A percentile compares a stretch with the other conserved stretches of the same genome.
phyloP scores from a whole-genome alignment of 2,329 filamentous ascomycete genomes.

The Albophoma yamanashiensis region DNA sequence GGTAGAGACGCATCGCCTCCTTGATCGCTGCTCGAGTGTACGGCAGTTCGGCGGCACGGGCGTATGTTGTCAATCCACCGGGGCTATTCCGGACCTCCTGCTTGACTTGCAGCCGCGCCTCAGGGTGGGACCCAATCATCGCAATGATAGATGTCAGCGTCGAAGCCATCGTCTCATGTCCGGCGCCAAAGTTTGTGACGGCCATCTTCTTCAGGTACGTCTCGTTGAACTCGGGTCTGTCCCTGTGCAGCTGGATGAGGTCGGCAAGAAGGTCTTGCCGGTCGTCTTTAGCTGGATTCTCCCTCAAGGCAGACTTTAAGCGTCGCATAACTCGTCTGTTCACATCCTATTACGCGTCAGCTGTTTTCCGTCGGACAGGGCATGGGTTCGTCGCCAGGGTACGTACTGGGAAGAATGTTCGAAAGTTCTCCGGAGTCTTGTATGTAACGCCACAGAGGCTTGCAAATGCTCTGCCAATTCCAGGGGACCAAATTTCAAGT shows the following conservation, averaged over 20 bases:
- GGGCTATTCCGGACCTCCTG: conserved; percentile 17
- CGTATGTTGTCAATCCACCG: conserved; percentile 11
- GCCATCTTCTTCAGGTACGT: conserved; percentile 39
- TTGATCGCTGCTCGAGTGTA: conserved; percentile 36
- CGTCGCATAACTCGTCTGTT: conserved; percentile 20
- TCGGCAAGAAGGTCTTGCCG: conserved; percentile 33
- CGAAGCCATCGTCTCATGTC: conserved; percentile 43
- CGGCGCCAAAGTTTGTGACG: conserved; percentile 44
- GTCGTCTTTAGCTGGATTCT: conserved; percentile 17
- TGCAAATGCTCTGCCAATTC: conserved; percentile 27
- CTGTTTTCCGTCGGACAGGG: background rate
- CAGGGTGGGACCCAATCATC: conserved; percentile 30
- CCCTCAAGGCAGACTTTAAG: conserved; percentile 17
- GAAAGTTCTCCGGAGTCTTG: conserved; percentile 29
- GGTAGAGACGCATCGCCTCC: conserved; percentile 39
- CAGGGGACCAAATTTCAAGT: conserved; percentile 24
- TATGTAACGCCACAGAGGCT: conserved; percentile 34
- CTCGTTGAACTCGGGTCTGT: conserved; percentile 34
- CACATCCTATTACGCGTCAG: conserved; percentile 17
- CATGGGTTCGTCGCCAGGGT: background rate
- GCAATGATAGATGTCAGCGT: conserved; percentile 37
- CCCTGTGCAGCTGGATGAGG: conserved; percentile 32
- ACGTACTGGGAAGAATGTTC: conserved; percentile 37
- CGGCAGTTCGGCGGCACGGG: conserved; percentile 12
- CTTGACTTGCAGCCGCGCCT: conserved; percentile 19